phyloP scores from a whole-genome alignment of 352 stramenopile genomes.

The Discostella stelligera region DNA sequence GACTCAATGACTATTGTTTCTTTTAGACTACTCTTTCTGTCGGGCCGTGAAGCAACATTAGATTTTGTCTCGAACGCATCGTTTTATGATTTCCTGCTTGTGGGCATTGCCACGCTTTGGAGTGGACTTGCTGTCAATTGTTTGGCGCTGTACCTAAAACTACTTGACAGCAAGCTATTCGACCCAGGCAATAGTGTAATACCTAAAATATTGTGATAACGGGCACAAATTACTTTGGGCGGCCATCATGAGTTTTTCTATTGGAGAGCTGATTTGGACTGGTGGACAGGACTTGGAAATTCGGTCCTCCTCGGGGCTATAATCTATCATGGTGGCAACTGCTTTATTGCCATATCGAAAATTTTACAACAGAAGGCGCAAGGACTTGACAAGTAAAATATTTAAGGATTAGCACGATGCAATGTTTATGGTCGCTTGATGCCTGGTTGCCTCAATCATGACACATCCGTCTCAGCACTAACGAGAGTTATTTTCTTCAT shows the following conservation, averaged over 20 bases:
- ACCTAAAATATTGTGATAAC: too few species aligned
- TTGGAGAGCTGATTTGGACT: constrained; percentile 55
- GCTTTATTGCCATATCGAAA: constrained; percentile 47
- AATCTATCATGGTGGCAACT: constrained; percentile 71
- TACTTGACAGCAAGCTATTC: constrained; percentile 64
- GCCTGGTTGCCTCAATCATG: background rate
- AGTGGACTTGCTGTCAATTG: constrained; percentile 69
- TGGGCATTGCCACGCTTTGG: constrained; percentile 54
- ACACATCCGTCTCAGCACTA: background rate
- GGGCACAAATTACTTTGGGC: constrained; percentile 72
- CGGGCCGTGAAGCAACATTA: constrained; percentile 28
- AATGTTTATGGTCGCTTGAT: background rate
- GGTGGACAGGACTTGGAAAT: constrained; percentile 61
- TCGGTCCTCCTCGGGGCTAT: constrained; percentile 56
- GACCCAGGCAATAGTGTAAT: too few species aligned
- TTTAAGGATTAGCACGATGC: background rate
- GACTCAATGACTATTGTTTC: constrained; percentile 66
- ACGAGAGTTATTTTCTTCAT: constrained; percentile 2
- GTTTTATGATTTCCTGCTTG: constrained; percentile 29
- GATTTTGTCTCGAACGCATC: constrained; percentile 27
- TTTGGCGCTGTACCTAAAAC: constrained; percentile 70
- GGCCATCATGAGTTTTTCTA: constrained; percentile 59
- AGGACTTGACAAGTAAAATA: background rate
- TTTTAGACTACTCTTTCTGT: constrained; percentile 34
- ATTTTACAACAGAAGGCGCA: constrained; percentile 35